Evolutionary conservation across 352 stramenopile genomes (phyloP), one percentile per base, ranked within the genome.

Genomic region (Pythium volutum): DNA sequence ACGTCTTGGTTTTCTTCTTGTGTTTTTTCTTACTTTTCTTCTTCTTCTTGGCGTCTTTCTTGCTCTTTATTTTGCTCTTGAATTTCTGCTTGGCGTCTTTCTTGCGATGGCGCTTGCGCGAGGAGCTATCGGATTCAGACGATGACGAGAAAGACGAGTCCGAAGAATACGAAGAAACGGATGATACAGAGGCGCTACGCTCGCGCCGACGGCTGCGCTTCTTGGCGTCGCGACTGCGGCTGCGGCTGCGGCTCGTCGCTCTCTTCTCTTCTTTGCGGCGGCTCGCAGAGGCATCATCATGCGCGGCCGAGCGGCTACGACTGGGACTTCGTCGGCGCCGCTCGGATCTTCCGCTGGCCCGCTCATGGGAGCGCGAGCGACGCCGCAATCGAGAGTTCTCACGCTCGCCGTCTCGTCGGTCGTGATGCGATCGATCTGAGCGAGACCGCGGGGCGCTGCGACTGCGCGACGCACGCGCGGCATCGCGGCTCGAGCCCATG

Each of bases 111-210:
- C 22, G 45, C 52, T 43, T 66, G 27, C 65, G 56, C 69, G 11
- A 71, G 48, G 22, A 55, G 25, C 67, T 51, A 1, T 74, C 71
- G 2, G 66, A 70, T 2, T 76, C 72, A 1, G 66, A 65, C 43
- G 60, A 62, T 11, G 49, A 51, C 6, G 11, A 23, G 27, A 18
- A 53, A 23, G 26, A 22, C 20, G 15, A 7, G 20, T 59, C 51
- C 36, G 51, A 58, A 12, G 76, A 80, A 7, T 70, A 79, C 22
- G 75, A 73, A 22, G 51, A 58, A 11, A 75, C 78, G 9, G 71
- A 79, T n/a, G 75, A 73, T 11, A 62, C 67, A 42, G 62, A 77
- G 11, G 62, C 80, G 20, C 62, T 69, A 20, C 71, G 77, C 41
- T 64, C 58, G 14, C 59, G 45, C 4, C 34, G 58, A 16, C 65